Percentiles rank a stretch among this genome's conserved stretches.
Evolutionary conservation across 169 alveolate genomes (phyloP).

Genomic region (Amoebophrya sp.): DNA sequence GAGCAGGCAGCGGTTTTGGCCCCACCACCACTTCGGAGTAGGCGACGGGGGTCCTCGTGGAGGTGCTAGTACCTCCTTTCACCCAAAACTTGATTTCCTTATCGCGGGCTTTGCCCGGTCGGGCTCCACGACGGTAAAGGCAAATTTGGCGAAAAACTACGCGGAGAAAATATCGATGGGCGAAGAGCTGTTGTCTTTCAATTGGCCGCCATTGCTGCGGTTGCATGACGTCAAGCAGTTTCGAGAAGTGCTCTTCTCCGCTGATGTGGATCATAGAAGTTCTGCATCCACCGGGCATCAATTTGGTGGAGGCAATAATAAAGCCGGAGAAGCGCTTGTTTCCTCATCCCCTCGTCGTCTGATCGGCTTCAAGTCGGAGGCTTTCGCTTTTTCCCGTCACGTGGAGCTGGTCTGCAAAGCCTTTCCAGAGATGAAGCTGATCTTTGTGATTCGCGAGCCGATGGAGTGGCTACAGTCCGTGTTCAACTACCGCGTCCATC

Average conservation of each 20-base stretch:
- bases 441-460: not conserved
- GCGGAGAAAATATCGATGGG: not conserved
- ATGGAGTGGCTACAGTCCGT: conserved; percentile 1
- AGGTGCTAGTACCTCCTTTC: too few species aligned
- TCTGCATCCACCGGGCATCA: too few species aligned
- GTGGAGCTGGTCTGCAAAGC: not conserved
- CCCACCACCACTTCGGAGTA: not conserved
- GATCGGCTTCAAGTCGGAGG: not conserved
- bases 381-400: not conserved
- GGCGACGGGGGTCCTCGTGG: too few species aligned
- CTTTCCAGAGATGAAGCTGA: not conserved
- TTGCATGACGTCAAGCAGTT: not conserved
- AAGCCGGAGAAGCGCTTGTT: too few species aligned
- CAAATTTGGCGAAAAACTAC: not conserved
- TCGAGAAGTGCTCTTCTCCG: not conserved
- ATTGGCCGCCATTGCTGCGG: not conserved
- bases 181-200: not conserved
- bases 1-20: not conserved
- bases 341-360: too few species aligned
- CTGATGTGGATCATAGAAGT: too few species aligned
- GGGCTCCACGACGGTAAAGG: not conserved
- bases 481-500: not conserved
- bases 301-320: too few species aligned
- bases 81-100: not conserved
- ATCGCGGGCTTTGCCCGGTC: not conserved